Base-by-base conservation (phyloP, 164 flowering plant species). In the Nymphaea colorata region DNA sequence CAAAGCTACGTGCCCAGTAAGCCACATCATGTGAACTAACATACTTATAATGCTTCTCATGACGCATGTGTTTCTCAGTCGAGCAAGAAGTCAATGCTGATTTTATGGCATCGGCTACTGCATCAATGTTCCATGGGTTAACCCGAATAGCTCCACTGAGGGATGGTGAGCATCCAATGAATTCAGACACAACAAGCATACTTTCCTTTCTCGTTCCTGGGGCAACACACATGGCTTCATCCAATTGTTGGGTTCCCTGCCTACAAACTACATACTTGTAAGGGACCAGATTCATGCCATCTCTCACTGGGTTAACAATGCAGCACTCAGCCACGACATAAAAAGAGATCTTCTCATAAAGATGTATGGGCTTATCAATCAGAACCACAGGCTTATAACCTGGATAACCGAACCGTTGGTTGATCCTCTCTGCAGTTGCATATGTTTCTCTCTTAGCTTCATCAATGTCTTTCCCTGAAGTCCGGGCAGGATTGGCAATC, bases 81-180 rank as follows among this genome's bases (percentile, higher is more conserved):
- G 41, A 45, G 41, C 63, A 25, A 61, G 42, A 42, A 4, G 17
- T 60, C 7, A 67, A 41, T 16, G 69, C 69, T 14, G 11, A 41
- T n/a, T 59, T 42, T 44, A 67, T 4, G 45, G 69, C 69, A 59
- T 57, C 63, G 14, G 69, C 64, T 41, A 67, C 69, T 4, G 63
- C 51, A 15, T 67, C 69, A 43, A 67, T 67, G 47, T 67, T 67
- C 69, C 68, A 67, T 67, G 68, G 68, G 44, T 67, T 67, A 15
- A 67, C 61, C 16, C 68, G 36, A 43, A 67, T 67, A 8, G 68
- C 68, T 55, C 68, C 68, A 41, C 68, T 67, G 3, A 67, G 68
- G 42, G 68, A 67, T 12, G 61, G 68, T n/a, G 67, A 65, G 67
- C 68, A 66, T 18, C 68, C 68, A 25, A 66, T 53, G 68, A 67